Base-by-base conservation (phyloP, 2,329 filamentous ascomycete species). In the Diaporthe ampelina region DNA sequence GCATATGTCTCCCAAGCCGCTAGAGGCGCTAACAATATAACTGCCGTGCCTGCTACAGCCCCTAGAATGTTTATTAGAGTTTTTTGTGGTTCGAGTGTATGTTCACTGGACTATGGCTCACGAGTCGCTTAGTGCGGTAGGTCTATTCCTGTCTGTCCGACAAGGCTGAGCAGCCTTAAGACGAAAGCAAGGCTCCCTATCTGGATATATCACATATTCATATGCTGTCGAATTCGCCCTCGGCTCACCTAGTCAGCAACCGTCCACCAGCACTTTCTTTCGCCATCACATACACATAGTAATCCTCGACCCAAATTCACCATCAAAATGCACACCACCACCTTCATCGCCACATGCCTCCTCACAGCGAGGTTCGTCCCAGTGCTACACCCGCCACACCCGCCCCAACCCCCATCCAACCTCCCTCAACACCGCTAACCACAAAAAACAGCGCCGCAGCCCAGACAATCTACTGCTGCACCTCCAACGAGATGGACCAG, bases 401-500 rank as follows among this genome's bases (percentile, higher is more conserved):
- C n/a, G n/a, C n/a, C n/a, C n/a, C n/a, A n/a, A n/a, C n/a, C n/a
- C n/a, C n/a, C n/a, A n/a, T n/a, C n/a, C n/a, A n/a, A n/a, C n/a
- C n/a, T n/a, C n/a, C n/a, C n/a, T n/a, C n/a, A n/a, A n/a, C n/a
- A n/a, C n/a, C n/a, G n/a, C n/a, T n/a, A n/a, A n/a, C n/a, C n/a
- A n/a, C n/a, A n/a, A n/a, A n/a, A n/a, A n/a, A n/a, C n/a, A 67
- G 61, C 26, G 43, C 43, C 45, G 61, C 61, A 67, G 61, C 61
- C 11, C 61, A 67, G 29, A 50, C 43, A 1, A 67, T 67, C 26
- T 52, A 67, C 45, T 67, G 61, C 61, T 67, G 61, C 29, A 67
- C 43, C 21, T 37, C 43, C 29, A 67, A 67, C 29, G 61, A 67
- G n/a, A 67, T 10, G 9, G 43, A 67, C 29, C 61, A 67, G 29